Evolutionary conservation across 176 grass and related monocot species (phyloP), one percentile per base, ranked within the genome.

Genomic region (Cocos nucifera): DNA sequence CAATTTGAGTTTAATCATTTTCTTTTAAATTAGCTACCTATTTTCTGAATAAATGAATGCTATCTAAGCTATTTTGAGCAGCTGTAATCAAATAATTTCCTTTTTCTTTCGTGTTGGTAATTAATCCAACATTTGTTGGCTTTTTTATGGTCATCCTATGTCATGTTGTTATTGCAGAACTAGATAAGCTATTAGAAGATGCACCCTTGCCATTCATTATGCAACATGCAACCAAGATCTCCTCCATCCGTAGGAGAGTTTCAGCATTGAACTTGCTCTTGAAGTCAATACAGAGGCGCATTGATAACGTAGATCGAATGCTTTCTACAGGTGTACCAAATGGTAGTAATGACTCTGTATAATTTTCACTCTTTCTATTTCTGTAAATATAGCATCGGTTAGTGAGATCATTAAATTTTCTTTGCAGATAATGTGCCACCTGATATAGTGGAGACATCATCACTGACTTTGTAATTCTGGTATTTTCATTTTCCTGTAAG

Each of bases 121-220:
- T 35, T 8, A 9, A 9, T 44, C 10, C 9, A 44, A 44, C 35
- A 12, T 15, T 44, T 19, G 72, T 15, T 57, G 8, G 2, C 19
- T 23, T 63, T 23, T 17, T 17, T 0, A 72, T 30, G 61, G 19
- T 64, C 1, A 61, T 22, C 60, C 64, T 32, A 4, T 63, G 27
- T 77, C 32, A 44, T 14, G 57, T 50, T 3, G 59, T 76, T 77
- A 12, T 50, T 73, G 50, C 78, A 97, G 93, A 97, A 64, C 63
- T 97, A 59, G 93, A 97, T 70, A 88, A 75, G 63, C 66, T 97
- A 67, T 71, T 91, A 66, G 93, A 91, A 70, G 86, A 88, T 73
- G 73, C 84, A 64, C 93, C 93, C 8, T 69, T 80, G 26, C 73
- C 71, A 0, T 65, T 85, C 5, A 76, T 91, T 59, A 82, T 82